Evolutionary conservation across 2,329 filamentous ascomycete species (phyloP).

Genomic region (Metarhizium robertsii): DNA sequence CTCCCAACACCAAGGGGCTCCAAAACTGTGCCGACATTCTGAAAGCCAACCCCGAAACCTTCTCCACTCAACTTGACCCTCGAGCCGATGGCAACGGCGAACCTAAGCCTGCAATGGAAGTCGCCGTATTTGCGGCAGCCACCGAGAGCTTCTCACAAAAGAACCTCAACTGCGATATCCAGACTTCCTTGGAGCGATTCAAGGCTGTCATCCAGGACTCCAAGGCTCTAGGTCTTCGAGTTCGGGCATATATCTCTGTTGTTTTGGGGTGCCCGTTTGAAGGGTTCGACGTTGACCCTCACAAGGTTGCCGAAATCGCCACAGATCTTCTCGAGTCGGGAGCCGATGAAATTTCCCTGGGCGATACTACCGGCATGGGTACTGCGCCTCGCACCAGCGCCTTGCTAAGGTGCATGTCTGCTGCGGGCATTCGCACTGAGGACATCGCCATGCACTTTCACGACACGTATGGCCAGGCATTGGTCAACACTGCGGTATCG

Average conservation of each 20-base stretch:
- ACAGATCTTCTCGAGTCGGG: constrained; percentile 71
- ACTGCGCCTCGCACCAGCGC: constrained; percentile 62
- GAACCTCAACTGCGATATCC: constrained; percentile 75
- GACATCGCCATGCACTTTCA: constrained; percentile 81
- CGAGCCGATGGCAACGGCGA: constrained; percentile 25
- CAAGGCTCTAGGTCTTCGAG: constrained; percentile 54
- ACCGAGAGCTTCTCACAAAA: constrained; percentile 72
- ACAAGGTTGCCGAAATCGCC: constrained; percentile 56
- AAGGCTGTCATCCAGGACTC: constrained; percentile 59
- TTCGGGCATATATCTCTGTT: constrained; percentile 73
- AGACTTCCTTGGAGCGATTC: constrained; percentile 63
- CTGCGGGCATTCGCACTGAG: constrained; percentile 58
- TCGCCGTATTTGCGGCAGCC: constrained; percentile 74
- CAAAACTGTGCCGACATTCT: constrained; percentile 50
- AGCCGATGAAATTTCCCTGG: constrained; percentile 82
- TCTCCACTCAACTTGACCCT: constrained; percentile 41
- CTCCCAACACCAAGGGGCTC: constrained; percentile 67
- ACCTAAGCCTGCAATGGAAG: constrained; percentile 47
- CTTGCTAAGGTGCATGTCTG: constrained; percentile 53
- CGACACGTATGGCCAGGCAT: constrained; percentile 77
- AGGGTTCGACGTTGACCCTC: constrained; percentile 53
- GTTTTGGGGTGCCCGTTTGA: constrained; percentile 74
- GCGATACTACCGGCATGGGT: constrained; percentile 86
- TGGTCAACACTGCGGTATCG: constrained; percentile 72
- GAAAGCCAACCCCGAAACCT: constrained; percentile 38